Conservation (phyloP, 192 early-diverging fungal genomes). For the Podila horticola region DNA sequence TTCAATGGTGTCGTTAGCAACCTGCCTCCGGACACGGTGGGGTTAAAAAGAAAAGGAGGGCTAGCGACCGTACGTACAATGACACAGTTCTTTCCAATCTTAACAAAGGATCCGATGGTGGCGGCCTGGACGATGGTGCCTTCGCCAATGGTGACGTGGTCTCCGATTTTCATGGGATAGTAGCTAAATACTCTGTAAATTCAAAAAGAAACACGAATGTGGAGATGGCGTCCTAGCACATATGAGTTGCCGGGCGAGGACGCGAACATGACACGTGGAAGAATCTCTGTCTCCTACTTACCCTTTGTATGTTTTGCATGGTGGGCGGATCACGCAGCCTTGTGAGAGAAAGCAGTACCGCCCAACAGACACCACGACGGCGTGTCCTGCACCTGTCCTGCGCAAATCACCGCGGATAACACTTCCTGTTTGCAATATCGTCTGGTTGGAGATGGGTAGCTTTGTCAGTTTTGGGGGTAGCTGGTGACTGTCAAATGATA, state of each 20-base stretch:
- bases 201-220: background rate
- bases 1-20: background rate
- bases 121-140: conserved; percentile 92
- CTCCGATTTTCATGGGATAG: conserved; percentile 98
- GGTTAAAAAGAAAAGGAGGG: no score
- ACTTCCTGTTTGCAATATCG: conserved; percentile 91
- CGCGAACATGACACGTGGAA: background rate
- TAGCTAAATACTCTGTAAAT: conserved; percentile 86
- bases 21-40: background rate
- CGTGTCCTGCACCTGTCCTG: conserved; percentile 85
- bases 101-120: conserved; percentile 88
- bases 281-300: conserved; percentile 16
- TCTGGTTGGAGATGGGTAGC: conserved; percentile 56
- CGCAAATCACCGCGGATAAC: conserved; percentile 95
- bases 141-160: conserved; percentile 90
- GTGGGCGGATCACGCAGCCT: conserved; percentile 87
- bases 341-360: conserved; percentile 86
- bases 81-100: conserved; percentile 93
- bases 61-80: conserved; percentile 70
- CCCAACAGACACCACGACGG: conserved; percentile 92
- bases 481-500: background rate
- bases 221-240: background rate
- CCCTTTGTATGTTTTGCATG: conserved; percentile 95
- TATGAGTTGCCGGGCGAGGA: background rate
- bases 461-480: background rate